phyloP scores from a whole-genome alignment of 345 rosid genomes.

The Boechera divaricarpa region DNA sequence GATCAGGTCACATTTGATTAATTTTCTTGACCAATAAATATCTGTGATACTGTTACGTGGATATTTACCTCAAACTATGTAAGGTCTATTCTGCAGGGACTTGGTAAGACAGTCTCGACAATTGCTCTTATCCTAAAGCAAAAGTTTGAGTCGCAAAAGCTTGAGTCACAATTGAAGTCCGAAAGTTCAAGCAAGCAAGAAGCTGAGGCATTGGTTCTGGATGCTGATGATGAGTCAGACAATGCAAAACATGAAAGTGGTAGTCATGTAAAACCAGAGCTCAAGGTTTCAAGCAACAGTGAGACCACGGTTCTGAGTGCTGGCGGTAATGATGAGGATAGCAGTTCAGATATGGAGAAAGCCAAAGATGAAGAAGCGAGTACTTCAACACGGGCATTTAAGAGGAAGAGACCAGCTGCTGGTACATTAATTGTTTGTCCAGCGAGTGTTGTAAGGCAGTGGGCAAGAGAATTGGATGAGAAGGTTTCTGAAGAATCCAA shows the following conservation, averaged over 20 bases:
- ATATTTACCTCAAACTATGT: slow-evolving; percentile 22
- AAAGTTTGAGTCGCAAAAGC: slow-evolving; percentile 67
- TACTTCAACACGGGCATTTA: slow-evolving; percentile 53
- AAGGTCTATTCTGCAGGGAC: slow-evolving; percentile 66
- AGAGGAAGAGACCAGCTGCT: slow-evolving; percentile 69
- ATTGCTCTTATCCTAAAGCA: slow-evolving; percentile 94
- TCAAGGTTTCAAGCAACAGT: slow-evolving; percentile 28
- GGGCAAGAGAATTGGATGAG: slow-evolving; percentile 90
- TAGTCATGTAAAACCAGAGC: slow-evolving; percentile 35
- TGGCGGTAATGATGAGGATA: slow-evolving; percentile 56
- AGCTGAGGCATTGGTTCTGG: slow-evolving; percentile 84
- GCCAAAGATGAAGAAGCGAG: slow-evolving; percentile 56
- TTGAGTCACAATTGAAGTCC: slow-evolving; percentile 60
- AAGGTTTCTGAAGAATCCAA: slow-evolving; percentile 78
- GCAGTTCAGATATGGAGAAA: slow-evolving; percentile 44
- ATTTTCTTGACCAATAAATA: slow-evolving; percentile 16
- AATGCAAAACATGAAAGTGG: slow-evolving; percentile 38
- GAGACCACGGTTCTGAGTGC: slow-evolving; percentile 62
- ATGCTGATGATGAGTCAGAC: slow-evolving; percentile 70
- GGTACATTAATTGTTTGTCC: slow-evolving; percentile 99
- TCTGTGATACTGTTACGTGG: slow-evolving; percentile 51
- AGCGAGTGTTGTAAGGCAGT: slow-evolving; percentile 92
- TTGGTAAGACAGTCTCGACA: slow-evolving; percentile 94
- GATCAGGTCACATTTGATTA: slow-evolving; percentile 70
- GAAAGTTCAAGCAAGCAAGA: slow-evolving; percentile 51